Conservation (phyloP, 179 eudicot genomes). For the Sideroxylon spinosum region DNA sequence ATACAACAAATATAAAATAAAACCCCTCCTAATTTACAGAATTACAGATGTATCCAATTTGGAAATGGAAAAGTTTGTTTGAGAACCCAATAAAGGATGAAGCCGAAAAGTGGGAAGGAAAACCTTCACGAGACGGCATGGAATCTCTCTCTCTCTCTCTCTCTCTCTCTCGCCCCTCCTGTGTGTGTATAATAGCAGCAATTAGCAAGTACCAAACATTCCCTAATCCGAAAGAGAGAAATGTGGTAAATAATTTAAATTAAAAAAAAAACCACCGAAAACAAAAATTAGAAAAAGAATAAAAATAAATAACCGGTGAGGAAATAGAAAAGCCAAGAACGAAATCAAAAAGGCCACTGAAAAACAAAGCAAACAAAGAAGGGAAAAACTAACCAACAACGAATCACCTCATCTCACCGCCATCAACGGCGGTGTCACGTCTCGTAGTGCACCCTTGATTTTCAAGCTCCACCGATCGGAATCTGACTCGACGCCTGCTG, state of each 20-base stretch:
- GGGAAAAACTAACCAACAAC: not conserved
- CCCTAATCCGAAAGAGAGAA: constrained; percentile 19
- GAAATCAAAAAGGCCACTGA: constrained; percentile 20
- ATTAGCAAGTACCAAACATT: constrained; percentile 25
- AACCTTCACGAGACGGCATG: constrained; percentile 64
- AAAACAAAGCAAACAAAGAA: constrained; percentile 13
- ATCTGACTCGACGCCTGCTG: constrained; percentile 17
- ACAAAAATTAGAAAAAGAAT: not conserved
- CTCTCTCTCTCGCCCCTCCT: constrained; percentile 19
- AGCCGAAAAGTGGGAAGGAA: constrained; percentile 28
- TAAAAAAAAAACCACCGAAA: not conserved
- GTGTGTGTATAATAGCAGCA: constrained; percentile 6
- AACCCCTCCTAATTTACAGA: too few species aligned
- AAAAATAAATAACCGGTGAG: constrained; percentile 1
- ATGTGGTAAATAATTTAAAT: constrained; percentile 8
- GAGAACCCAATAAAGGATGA: constrained; percentile 22
- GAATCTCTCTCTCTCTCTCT: constrained; percentile 43
- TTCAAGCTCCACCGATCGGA: not conserved
- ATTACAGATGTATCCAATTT: not conserved
- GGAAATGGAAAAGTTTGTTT: constrained; percentile 8
- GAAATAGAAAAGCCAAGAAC: constrained; percentile 20
- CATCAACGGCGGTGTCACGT: constrained; percentile 29
- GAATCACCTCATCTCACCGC: constrained; percentile 19
- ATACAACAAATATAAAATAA: too few species aligned
- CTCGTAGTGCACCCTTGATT: not conserved